Evolutionary conservation across 2,329 filamentous ascomycete genomes (phyloP), one percentile per base, ranked within the genome.

Genomic region (Colletotrichum paranaense): DNA sequence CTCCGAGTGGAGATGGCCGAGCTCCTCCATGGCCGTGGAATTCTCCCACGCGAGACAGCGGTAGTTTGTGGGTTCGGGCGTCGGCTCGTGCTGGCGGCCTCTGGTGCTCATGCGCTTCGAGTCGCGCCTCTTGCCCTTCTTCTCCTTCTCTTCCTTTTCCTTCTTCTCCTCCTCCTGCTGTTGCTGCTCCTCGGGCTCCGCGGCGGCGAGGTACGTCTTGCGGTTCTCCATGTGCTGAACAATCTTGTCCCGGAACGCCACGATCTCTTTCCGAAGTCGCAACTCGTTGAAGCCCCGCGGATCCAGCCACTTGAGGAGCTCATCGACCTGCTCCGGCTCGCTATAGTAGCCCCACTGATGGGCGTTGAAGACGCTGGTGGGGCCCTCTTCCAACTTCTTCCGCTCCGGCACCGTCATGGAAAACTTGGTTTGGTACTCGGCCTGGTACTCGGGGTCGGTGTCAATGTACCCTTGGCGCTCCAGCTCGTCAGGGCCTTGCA

Each of bases 281-380:
- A 93, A 85, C 83, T 99, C 97, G 75, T 97, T 95, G 76, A 93
- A 88, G 1, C 97, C 97, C 19, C 94, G 93, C 14, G 92, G 89
- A 79, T 99, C 96, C 5, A 99, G 88, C 95, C 97, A 99, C 65
- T 89, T 89, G 74, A 98, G 91, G 22, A 99, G 88, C 65, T 89
- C 89, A 74, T 97, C 94, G 5, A 99, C 84, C 49, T 94, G 89
- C 62, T 93, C 91, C 0, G 94, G 91, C 12, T 97, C 93, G 49
- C 96, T 94, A 78, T 95, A 95, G 83, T 94, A 99, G 12, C 94
- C 97, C 95, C 97, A 99, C 81, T 98, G 93, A 14, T 86, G 85
- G 2, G 96, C 94, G 64, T 89, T 92, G 72, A 89, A 91, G 3
- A 98, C 90, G 77, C 92, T 93, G 0, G 95, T 97, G 0, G 88